Base-by-base conservation (phyloP, 805 yeast genomes). In the Lachancea mirantina region DNA sequence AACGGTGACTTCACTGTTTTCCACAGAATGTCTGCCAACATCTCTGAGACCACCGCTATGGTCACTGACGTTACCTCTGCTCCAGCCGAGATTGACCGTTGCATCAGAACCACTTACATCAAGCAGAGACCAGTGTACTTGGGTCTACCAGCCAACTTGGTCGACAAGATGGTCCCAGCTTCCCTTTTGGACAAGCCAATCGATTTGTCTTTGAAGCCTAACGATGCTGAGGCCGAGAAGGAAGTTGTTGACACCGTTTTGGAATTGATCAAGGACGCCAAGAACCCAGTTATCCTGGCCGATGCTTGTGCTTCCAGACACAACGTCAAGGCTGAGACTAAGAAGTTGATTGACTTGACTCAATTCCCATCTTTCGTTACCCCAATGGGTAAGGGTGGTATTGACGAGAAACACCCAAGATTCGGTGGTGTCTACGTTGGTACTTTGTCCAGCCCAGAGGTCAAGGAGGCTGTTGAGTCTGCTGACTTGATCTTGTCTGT, bases 251-350 rank as follows among this genome's bases (percentile, higher is more conserved):
- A 68, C 22, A 55, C 62, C 32, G 64, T 80, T 39, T 47, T 74
- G 40, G 59, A 62, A 22, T 57, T 79, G 62, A 67, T 84, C 47
- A 46, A 54, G 42, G 59, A 59, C 25, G 80, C 94, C 36, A 55
- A 68, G 55, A 73, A 76, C 61, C 94, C 94, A 47, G 58, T 81
- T 38, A 72, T 84, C 50, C 67, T 84, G 48, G 84, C 84, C 28
- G 95, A 84, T 64, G 94, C 94, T 28, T 84, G 95, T 70, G 84
- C 88, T 39, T 64, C 78, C 30, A 72, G 94, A 64, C 94, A 84
- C 62, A 65, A 68, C 44, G 81, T 78, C 43, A 69, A 68, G 52
- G 59, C 59, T n/a, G 84, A 78, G 59, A 78, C 82, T 39, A 65
- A 62, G 41, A 61, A 68, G 46, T 69, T 84, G 54, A 78, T 79